Base-by-base conservation (phyloP, 2,329 filamentous ascomycete genomes). In the Calonectria hongkongensis region DNA sequence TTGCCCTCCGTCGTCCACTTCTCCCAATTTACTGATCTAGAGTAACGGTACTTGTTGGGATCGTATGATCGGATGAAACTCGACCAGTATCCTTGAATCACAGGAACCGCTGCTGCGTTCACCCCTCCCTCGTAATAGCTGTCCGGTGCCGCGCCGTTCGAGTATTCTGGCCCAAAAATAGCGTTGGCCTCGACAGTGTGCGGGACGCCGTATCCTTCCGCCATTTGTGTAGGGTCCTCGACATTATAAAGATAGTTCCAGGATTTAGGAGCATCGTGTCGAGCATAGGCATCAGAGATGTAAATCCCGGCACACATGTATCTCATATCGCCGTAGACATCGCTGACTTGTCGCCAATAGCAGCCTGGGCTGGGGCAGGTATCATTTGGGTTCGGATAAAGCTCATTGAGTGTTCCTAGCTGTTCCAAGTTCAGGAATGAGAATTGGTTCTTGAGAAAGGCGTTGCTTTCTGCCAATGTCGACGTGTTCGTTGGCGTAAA, bases 161-260 rank as follows among this genome's bases (percentile, higher is more conserved):
- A 86, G 78, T 92, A 89, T 4, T 87, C 84, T 0, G 91, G 89
- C 0, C 93, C 93, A 85, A 91, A 95, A 64, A 96, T 91, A 0
- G 92, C 92, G 63, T 89, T 88, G 0, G 91, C 74, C 80, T 96
- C 94, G 10, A 91, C 87, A 0, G 91, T 93, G 77, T 96, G 94
- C 8, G 89, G 88, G 0, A 94, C 92, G 0, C 94, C 94, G 1
- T 88, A 79, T 1, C 93, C 93, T 2, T 83, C 79, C 0, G 84
- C 85, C 27, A 89, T 83, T 58, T 90, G 85, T 0, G 79, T 77
- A 0, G 89, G 87, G 73, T 94, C 93, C 50, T 90, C 84, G 4
- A 95, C 93, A 68, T 92, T 89, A 84, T 92, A 94, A 50, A 89
- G 90, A 81, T 96, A 96, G 79, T 91, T 92, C 88, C 90, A 96